Base-by-base conservation (phyloP, 331 rosid genomes). In the Quercus phellos region DNA sequence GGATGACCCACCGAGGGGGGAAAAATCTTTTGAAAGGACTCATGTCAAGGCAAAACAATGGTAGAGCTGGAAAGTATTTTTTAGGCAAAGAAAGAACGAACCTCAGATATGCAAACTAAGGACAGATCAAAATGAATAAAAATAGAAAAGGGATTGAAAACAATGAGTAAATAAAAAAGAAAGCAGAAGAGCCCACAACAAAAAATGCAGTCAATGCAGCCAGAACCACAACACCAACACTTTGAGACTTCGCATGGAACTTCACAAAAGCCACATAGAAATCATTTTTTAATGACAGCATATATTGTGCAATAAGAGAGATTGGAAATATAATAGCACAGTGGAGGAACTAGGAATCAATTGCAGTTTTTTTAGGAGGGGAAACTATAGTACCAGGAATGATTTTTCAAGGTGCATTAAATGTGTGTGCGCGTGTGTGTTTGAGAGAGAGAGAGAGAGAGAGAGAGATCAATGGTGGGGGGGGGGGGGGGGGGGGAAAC, bases 151-250 rank as follows among this genome's bases (percentile, higher is more conserved):
- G 22, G 22, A 10, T 27, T 17, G 42, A 27, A 61, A 26, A 61
- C 16, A 27, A 4, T 5, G 16, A 61, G 19, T 26, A 26, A 26
- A 12, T 11, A 24, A 13, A 61, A 61, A 2, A 27, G 38, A 19
- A 58, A 58, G 64, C 24, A 58, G 64, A 12, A 11, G 17, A 58
- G 32, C 32, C 32, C 17, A 11, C 29, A 58, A 58, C 6, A 58
- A 58, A 21, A 21, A 2, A 58, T 66, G 70, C 14, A 66, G 19
- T 30, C 13, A 66, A 66, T 18, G 34, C 70, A 30, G 22, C 51
- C 70, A 66, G 32, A 66, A 32, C 70, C 51, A 66, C 26, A 66
- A 66, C n/a, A 66, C 71, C n/a, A 66, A 32, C 50, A 34, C 71
- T 32, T 46, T 66, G 7, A 32, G 22, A 27, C 50, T 63, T 30